phyloP scores from a whole-genome alignment of 2,329 filamentous ascomycete species.

The Periglandula ipomoeae region DNA sequence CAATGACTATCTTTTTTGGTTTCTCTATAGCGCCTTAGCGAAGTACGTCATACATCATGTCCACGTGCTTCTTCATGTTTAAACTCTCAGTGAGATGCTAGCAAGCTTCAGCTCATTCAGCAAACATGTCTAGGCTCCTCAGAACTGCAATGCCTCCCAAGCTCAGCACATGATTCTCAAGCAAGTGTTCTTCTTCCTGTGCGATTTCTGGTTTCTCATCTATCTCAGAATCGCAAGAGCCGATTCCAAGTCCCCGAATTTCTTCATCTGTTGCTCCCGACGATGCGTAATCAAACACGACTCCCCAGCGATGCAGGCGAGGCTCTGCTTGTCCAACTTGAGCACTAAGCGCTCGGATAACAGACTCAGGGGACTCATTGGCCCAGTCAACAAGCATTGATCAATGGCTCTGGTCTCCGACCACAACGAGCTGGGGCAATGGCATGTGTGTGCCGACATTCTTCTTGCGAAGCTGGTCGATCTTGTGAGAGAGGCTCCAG shows the following conservation, averaged over 20 bases:
- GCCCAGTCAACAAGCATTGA: constrained; percentile 5
- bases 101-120: too few species aligned
- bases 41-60: too few species aligned
- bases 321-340: not conserved
- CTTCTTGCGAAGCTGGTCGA: constrained; percentile 34
- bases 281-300: not conserved
- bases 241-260: constrained; percentile 3
- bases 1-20: too few species aligned
- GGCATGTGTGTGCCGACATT: constrained; percentile 26
- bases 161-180: too few species aligned
- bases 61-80: too few species aligned
- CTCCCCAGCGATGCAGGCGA: constrained; percentile 2
- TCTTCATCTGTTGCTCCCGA: constrained; percentile 5
- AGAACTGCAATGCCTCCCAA: too few species aligned
- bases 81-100: too few species aligned
- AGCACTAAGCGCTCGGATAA: constrained; percentile 6
- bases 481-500: constrained; percentile 13
- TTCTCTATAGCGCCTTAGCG: too few species aligned
- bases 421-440: constrained; percentile 61
- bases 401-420: constrained; percentile 62
- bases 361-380: constrained; percentile 1
- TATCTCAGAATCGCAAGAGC: constrained; percentile 6
- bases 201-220: too few species aligned
- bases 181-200: too few species aligned
- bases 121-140: too few species aligned